A percentile compares a stretch with the other conserved stretches of the same genome.
phyloP scores from a whole-genome alignment of 2,329 filamentous ascomycete genomes.

The Ophiocordyceps robertsii region DNA sequence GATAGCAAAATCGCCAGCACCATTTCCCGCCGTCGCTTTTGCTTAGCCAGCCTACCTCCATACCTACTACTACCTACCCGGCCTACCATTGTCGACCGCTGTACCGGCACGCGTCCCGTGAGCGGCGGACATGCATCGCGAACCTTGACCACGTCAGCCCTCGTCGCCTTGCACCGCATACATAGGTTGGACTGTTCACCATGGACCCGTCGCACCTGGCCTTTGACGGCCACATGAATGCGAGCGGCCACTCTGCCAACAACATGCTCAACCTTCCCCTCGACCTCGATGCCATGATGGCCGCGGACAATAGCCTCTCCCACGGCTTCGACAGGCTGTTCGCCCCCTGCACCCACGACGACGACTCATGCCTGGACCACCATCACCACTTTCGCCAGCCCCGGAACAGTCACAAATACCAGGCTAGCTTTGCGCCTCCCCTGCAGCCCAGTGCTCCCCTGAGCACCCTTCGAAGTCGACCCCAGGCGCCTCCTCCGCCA shows the following conservation, averaged over 20 bases:
- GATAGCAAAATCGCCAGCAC: no score
- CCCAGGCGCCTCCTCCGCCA: neutral
- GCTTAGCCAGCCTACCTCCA: neutral
- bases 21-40: neutral
- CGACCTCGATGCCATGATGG: conserved; percentile 14
- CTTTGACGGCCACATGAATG: conserved; percentile 9
- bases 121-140: no score
- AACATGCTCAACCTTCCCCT: conserved; percentile 12
- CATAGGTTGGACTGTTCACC: neutral
- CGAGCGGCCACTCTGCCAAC: conserved; percentile 12
- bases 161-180: no score
- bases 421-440: conserved; percentile 3
- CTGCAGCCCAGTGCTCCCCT: neutral
- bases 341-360: conserved; percentile 16
- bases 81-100: neutral
- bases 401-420: conserved; percentile 5
- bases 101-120: no score
- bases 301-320: conserved; percentile 10
- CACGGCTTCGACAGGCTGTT: conserved; percentile 12
- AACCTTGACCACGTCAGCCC: no score
- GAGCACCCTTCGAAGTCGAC: neutral
- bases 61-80: neutral
- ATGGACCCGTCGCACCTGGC: conserved; percentile 11
- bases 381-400: conserved; percentile 5
- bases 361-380: conserved; percentile 18